Base-by-base conservation (phyloP, 129 eudicot species). In the Silybum marianum region DNA sequence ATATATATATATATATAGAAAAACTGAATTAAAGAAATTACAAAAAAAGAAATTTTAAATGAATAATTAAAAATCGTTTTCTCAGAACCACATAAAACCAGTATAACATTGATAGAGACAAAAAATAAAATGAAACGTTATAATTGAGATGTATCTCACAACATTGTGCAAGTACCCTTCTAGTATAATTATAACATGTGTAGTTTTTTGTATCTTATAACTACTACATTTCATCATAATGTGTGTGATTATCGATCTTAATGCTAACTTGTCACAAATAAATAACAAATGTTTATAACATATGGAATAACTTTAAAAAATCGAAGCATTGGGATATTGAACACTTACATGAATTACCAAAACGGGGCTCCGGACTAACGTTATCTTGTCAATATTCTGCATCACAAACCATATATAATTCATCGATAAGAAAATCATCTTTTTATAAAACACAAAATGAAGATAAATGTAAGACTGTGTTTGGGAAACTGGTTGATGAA, bases 341-440 rank as follows among this genome's bases (percentile, higher is more conserved):
- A 83, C 26, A 87, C 98, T 92, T 78, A 95, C 98, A 89, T 95
- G 98, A 74, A 95, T 95, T 65, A 95, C 91, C 86, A 95, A 78
- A 76, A 95, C 91, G 2, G 98, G 98, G 78, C 94, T 90, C 25
- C 78, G 79, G 71, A 95, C 97, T 51, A 83, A 75, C 6, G 91
- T 89, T 69, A 95, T 92, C 88, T 95, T 95, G 85, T 95, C 98
- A 65, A 95, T 89, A 85, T 95, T 95, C 98, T 95, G 96, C 86
- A 84, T 21, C 48, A 83, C 39, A 73, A 73, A 38, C 22, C 81
- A 87, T 28, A 24, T 9, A 70, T 66, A 83, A 46, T 12, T 28
- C 21, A 32, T 18, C 34, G 65, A 48, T n/a, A 40, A 63, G 62
- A 5, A 34, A 23, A 44, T 78, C 34, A 66, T 71, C 14, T 14